These are phyloP conservation scores for Heliamphora exappendiculata DNA, from an alignment of 148 eudicot genomes.

Conservation along the genomic window DNA sequence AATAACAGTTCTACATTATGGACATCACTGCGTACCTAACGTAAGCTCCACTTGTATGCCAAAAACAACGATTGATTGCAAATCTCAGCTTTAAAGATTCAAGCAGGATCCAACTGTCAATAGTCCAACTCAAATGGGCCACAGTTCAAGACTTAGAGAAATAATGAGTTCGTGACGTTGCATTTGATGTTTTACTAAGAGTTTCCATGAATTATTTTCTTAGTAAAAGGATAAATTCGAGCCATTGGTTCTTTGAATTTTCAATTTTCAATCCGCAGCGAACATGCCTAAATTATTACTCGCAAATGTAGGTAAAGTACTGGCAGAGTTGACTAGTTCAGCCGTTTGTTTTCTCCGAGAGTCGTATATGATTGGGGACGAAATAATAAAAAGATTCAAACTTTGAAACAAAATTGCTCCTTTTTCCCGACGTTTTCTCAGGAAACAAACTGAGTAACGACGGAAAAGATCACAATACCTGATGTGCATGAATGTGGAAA, in stretches of 20 bases:
- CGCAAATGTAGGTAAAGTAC: neutral
- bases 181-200: neutral
- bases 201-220: neutral
- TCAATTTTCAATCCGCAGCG: neutral
- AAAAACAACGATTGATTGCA: neutral
- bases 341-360: neutral
- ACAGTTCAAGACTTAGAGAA: neutral
- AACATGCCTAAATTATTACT: neutral
- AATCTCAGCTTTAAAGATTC: neutral
- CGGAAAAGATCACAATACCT: neutral
- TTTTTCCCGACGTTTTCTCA: neutral
- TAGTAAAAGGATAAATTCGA: neutral
- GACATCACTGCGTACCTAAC: neutral
- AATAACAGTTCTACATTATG: neutral
- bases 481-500: conserved; percentile 8
- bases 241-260: neutral
- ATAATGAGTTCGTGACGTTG: neutral
- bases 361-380: neutral
- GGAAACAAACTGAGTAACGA: neutral
- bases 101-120: neutral
- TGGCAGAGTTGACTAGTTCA: neutral
- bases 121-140: neutral
- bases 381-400: neutral
- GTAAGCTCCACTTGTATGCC: neutral
- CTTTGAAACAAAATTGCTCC: neutral